Conservation (phyloP, 2,329 filamentous ascomycete species). For the Aspergillus piperis region DNA sequence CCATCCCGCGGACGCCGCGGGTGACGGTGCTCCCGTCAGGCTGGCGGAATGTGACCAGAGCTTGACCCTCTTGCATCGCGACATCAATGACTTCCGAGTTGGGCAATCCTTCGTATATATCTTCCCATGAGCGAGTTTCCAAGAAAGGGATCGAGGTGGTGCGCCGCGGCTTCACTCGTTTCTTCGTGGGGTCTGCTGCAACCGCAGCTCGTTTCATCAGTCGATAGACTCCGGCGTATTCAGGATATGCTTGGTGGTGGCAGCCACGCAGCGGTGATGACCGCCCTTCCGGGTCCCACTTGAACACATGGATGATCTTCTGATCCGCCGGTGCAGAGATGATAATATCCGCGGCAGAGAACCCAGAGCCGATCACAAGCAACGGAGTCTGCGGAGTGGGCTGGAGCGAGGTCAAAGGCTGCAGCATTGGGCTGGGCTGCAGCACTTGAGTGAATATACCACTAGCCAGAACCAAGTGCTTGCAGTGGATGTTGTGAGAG, state of each 20-base stretch:
- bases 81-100: slow-evolving; percentile 53
- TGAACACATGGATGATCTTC: slow-evolving; percentile 61
- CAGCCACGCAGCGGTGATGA: slow-evolving; percentile 61
- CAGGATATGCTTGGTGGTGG: slow-evolving; percentile 62
- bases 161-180: slow-evolving; percentile 30
- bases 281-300: slow-evolving; percentile 58
- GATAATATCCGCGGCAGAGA: slow-evolving; percentile 63
- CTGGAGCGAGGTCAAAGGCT: slow-evolving; percentile 45
- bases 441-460: slow-evolving; percentile 60
- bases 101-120: slow-evolving; percentile 57
- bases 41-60: slow-evolving; percentile 47
- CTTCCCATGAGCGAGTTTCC: slow-evolving; percentile 51
- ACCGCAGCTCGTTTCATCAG: slow-evolving; percentile 58
- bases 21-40: slow-evolving; percentile 47
- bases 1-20: slow-evolving; percentile 51
- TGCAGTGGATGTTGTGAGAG: slow-evolving; percentile 56
- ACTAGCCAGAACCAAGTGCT: slow-evolving; percentile 59
- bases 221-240: slow-evolving; percentile 62
- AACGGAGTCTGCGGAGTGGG: slow-evolving; percentile 42
- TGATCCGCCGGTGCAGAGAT: slow-evolving; percentile 54
- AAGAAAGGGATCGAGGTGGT: slow-evolving; percentile 50
- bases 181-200: slow-evolving; percentile 21
- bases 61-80: slow-evolving; percentile 32
- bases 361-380: slow-evolving; percentile 62
- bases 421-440: slow-evolving; percentile 52